A percentile compares a stretch with the other conserved stretches of the same genome.
Conservation (phyloP, 108 stramenopile genomes). For the Cyclotella baltica region DNA sequence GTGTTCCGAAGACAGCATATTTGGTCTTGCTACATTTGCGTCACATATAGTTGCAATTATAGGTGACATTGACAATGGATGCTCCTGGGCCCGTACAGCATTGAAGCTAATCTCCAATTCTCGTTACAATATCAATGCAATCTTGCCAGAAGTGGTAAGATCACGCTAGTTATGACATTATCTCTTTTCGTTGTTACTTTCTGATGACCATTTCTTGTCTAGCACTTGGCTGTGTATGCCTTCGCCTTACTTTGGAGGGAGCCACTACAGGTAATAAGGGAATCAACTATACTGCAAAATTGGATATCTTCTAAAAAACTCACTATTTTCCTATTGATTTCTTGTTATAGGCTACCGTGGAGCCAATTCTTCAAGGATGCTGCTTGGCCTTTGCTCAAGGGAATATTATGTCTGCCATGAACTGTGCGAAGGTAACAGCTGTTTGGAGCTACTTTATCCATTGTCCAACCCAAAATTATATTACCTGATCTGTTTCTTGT, state of each 20-base stretch:
- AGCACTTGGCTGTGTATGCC: slow-evolving; percentile 16
- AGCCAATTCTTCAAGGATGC: neutral
- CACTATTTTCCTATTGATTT: too few relatives aligned
- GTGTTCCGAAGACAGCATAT: slow-evolving; percentile 21
- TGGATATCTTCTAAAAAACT: too few relatives aligned
- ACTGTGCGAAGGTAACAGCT: too few relatives aligned
- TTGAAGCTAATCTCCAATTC: slow-evolving; percentile 21
- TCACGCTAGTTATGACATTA: neutral
- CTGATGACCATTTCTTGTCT: neutral
- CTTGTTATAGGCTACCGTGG: too few relatives aligned
- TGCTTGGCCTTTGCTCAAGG: neutral
- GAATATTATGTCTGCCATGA: neutral
- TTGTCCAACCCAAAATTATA: neutral
- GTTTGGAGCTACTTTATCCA: too few relatives aligned
- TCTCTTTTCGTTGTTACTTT: neutral
- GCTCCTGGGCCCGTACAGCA: slow-evolving; percentile 24
- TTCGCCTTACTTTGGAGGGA: slow-evolving; percentile 6
- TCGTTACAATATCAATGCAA: neutral
- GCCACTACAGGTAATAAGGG: neutral
- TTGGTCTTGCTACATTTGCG: slow-evolving; percentile 24
- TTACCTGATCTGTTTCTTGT: neutral
- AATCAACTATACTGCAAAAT: too few relatives aligned
- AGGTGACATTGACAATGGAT: slow-evolving; percentile 32
- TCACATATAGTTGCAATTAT: slow-evolving; percentile 15
- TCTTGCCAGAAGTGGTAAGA: slow-evolving; percentile 11